phyloP scores from a whole-genome alignment of 345 rosid genomes.

The Crucihimalaya himalaica region DNA sequence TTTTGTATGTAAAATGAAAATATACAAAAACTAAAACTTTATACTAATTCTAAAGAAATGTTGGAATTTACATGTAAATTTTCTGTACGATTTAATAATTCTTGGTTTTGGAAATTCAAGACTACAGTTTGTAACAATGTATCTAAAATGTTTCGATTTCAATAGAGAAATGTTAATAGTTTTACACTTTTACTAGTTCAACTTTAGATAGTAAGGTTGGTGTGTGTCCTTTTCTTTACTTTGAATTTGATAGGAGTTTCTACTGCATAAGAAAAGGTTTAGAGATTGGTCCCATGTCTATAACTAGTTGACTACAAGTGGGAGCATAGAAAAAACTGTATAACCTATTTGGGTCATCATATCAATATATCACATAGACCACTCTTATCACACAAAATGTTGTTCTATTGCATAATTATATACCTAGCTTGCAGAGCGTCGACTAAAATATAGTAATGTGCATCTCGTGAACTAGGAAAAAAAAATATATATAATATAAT shows the following conservation, averaged over 20 bases:
- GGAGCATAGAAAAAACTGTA: not conserved
- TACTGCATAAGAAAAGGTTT: not conserved
- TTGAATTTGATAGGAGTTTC: constrained; percentile 23
- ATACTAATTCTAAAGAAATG: not conserved
- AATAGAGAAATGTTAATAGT: not conserved
- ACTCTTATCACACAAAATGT: not conserved
- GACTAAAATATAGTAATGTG: too few relatives aligned
- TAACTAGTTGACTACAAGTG: constrained; percentile 7
- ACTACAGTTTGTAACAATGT: constrained; percentile 17
- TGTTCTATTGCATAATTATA: not conserved
- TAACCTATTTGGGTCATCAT: constrained; percentile 18
- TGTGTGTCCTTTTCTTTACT: constrained; percentile 33
- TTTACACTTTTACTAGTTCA: not conserved
- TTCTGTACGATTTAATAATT: not conserved
- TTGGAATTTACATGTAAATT: not conserved
- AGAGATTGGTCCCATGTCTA: constrained; percentile 6
- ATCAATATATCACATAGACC: not conserved
- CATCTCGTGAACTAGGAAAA: constrained; percentile 33
- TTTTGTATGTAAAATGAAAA: constrained; percentile 26
- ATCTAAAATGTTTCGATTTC: not conserved
- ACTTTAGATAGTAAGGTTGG: constrained; percentile 28
- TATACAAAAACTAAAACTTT: not conserved
- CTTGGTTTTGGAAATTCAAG: constrained; percentile 6
- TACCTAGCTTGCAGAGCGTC: not conserved
- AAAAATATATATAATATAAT: not conserved